These are phyloP conservation scores for Diplogelasinospora grovesii DNA, from an alignment of 495 filamentous ascomycete genomes.

Conservation along the genomic window DNA sequence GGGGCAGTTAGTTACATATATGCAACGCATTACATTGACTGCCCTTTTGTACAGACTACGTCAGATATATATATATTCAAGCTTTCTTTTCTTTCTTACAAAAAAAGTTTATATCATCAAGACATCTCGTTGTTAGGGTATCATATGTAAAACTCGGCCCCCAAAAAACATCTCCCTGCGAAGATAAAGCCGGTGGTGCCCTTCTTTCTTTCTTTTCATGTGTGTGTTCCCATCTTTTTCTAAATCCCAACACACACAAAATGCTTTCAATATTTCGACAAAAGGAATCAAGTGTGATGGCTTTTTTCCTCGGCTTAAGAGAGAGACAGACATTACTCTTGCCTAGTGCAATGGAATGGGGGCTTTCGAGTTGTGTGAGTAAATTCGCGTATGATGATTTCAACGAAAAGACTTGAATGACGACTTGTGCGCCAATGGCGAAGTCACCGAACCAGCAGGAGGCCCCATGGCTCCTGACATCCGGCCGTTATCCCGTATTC, in stretches of 20 bases:
- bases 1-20: too few relatives aligned
- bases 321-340: too few relatives aligned
- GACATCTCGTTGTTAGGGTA: neutral
- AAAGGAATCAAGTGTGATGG: too few relatives aligned
- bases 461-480: constrained; percentile 17
- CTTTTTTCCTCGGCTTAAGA: too few relatives aligned
- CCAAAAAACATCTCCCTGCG: neutral
- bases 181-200: neutral
- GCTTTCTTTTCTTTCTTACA: too few relatives aligned
- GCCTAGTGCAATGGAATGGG: too few relatives aligned
- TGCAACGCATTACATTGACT: too few relatives aligned
- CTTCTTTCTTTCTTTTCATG: neutral
- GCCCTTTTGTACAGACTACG: neutral
- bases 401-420: constrained; percentile 49
- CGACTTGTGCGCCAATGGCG: constrained; percentile 56
- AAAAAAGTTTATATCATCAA: neutral
- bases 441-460: neutral
- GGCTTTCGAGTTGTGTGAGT: neutral
- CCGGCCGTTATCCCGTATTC: constrained; percentile 50
- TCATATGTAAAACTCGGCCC: constrained; percentile 1
- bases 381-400: constrained; percentile 2
- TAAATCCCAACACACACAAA: too few relatives aligned
- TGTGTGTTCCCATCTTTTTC: too few relatives aligned
- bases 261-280: too few relatives aligned
- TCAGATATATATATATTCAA: neutral